A percentile compares a stretch with the other conserved stretches of the same genome.
Evolutionary conservation across 2,329 filamentous ascomycete species (phyloP).

Genomic region (Colletotrichum endophyticum): DNA sequence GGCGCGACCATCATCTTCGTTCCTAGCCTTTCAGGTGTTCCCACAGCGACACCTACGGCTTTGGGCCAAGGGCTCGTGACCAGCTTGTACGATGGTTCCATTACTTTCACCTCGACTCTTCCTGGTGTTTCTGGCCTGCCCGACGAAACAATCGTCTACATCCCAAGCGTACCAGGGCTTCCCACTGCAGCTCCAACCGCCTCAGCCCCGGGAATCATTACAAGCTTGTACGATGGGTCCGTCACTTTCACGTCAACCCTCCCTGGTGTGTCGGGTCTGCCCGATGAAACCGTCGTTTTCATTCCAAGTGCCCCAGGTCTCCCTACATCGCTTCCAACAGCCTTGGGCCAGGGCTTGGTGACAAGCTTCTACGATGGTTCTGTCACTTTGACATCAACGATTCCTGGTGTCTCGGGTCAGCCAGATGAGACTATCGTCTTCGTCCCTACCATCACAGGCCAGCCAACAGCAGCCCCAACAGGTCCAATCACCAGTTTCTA

Average conservation of each 20-base stretch:
- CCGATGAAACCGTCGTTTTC: neutral
- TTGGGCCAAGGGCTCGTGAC: conserved; percentile 2
- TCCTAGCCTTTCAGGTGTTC: neutral
- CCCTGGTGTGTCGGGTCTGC: neutral
- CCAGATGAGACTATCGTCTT: neutral
- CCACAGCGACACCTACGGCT: neutral
- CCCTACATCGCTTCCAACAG: neutral
- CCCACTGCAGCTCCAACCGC: neutral
- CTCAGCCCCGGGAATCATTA: neutral
- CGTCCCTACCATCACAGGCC: neutral
- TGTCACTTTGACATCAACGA: neutral
- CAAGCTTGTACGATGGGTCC: neutral
- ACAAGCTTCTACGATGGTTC: conserved; percentile 12
- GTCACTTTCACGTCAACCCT: neutral
- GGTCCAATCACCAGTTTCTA: neutral
- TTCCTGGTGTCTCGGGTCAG: neutral
- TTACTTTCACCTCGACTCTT: neutral
- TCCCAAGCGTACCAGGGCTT: neutral
- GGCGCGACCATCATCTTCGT: conserved; percentile 1
- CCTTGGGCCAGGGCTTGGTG: neutral
- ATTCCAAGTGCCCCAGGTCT: neutral
- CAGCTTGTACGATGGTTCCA: conserved; percentile 3
- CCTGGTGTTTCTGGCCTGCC: neutral
- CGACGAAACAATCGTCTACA: neutral
- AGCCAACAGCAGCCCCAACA: neutral